Evolutionary conservation across 768 basidiomycete genomes (phyloP).

Genomic region (Ramaria sp.): DNA sequence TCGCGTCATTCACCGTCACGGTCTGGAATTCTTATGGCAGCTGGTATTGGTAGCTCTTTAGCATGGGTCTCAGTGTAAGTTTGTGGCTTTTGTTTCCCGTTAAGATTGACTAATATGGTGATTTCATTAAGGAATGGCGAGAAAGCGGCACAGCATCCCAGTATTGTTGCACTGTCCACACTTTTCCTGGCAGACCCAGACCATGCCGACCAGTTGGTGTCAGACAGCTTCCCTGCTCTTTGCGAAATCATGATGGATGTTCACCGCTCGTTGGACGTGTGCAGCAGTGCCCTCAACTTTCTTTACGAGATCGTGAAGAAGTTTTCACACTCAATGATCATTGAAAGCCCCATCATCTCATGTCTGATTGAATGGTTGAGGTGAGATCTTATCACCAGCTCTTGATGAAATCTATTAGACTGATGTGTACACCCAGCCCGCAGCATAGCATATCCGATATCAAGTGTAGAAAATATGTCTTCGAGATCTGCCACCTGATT

Average conservation of each 20-base stretch:
- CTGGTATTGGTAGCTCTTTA: constrained; percentile 14
- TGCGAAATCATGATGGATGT: constrained; percentile 13
- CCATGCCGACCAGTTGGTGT: constrained; percentile 13
- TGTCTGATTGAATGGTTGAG: constrained; percentile 14
- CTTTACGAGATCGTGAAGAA: constrained; percentile 9
- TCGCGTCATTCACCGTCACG: constrained; percentile 13
- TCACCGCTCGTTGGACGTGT: constrained; percentile 11
- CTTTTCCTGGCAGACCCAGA: constrained; percentile 14
- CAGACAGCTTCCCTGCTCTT: constrained; percentile 13
- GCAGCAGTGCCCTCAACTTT: constrained; percentile 10
- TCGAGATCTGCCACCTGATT: constrained; percentile 12
- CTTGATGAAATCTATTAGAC: too few relatives aligned
- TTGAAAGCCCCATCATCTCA: constrained; percentile 11
- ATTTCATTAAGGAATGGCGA: constrained; percentile 8
- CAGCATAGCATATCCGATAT: constrained; percentile 11
- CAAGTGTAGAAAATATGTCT: constrained; percentile 9
- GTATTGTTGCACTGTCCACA: constrained; percentile 12
- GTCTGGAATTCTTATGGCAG: constrained; percentile 14
- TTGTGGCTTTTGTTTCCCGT: too few relatives aligned
- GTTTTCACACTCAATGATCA: constrained; percentile 11
- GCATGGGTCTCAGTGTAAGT: constrained; percentile 10
- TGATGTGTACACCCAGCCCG: constrained; percentile 7
- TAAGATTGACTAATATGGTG: too few relatives aligned
- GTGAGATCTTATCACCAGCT: constrained; percentile 2
- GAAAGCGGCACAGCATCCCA: constrained; percentile 12